phyloP scores from a whole-genome alignment of 148 eudicot species.

The Rhododendron griersonianum region DNA sequence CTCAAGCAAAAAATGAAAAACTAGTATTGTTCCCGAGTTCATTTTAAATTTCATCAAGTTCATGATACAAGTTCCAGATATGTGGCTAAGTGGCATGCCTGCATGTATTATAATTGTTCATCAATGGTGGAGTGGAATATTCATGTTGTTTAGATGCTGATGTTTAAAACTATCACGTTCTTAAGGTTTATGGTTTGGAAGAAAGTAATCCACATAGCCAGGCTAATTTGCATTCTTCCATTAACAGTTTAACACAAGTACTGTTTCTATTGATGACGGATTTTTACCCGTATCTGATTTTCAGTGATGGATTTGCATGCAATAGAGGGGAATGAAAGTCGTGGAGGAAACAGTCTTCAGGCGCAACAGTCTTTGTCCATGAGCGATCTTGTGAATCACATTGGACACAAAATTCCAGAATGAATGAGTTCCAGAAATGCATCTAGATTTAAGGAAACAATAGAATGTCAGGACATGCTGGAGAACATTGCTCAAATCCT shows the following conservation, averaged over 20 bases:
- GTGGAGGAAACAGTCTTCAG: constrained; percentile 9
- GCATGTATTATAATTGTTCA: background rate
- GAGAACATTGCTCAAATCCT: constrained; percentile 57
- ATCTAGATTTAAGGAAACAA: constrained; percentile 27
- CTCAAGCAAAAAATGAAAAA: background rate
- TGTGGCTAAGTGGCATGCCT: background rate
- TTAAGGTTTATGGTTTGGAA: background rate
- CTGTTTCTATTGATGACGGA: no score
- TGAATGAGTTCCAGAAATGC: constrained; percentile 29
- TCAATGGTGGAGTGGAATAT: background rate
- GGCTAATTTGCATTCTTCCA: background rate
- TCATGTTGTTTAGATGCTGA: background rate
- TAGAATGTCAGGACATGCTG: constrained; percentile 45
- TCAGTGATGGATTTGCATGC: constrained; percentile 47
- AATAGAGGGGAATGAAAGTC: constrained; percentile 35
- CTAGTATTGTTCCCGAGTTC: background rate
- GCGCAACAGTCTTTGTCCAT: constrained; percentile 50
- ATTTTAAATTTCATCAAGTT: background rate
- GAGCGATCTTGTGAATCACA: constrained; percentile 64
- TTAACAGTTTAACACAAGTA: background rate
- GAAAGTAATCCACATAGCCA: background rate
- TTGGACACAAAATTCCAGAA: constrained; percentile 58
- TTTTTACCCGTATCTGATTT: background rate
- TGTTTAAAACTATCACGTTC: background rate
- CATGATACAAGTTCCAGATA: background rate